Evolutionary conservation across 345 rosid species (phyloP), one percentile per base, ranked within the genome.

Genomic region (Pseudoturritis turrita): DNA sequence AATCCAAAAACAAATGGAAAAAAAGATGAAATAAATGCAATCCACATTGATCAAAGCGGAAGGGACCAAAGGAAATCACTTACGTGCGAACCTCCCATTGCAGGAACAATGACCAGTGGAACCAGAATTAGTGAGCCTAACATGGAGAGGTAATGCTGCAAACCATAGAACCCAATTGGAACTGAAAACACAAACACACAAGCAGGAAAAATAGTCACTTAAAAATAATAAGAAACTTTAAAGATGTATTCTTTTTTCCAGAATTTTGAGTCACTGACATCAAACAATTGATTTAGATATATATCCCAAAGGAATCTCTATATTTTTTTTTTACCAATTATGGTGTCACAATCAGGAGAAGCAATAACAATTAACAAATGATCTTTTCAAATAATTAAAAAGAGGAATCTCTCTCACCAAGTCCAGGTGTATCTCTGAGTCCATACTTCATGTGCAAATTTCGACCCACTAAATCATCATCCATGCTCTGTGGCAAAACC

Each of bases 51-150:
- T 53, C 57, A 46, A 49, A 25, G 7, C 10, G 3, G 26, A 21
- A 59, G 23, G 46, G 50, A 4, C 23, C 31, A 29, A 61, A 54
- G 51, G 31, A 61, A 76, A 70, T 23, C 46, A 83, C 97, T 87
- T 85, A 95, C 99, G 19, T 87, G 85, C 51, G 81, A 76, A 65
- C 97, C 99, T 79, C 99, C 97, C 99, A 95, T 95, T 46, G 99
- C 96, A 55, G 99, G 99, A 84, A 89, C 97, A 37, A 95, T 83
- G 77, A 95, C 93, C 1, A 88, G 88, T 14, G 99, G 99, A 82
- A 89, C 85, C 68, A 94, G 88, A 81, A 94, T 78, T 81, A 94
- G 65, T 7, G 98, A 94, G 21, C 98, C 98, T 81, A 87, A 75
- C 77, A 94, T 84, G 0, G 98, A 94, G 60, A 94, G 89, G 75